Base-by-base conservation (phyloP, 257 asterid genomes). In the Datura wrightii region DNA sequence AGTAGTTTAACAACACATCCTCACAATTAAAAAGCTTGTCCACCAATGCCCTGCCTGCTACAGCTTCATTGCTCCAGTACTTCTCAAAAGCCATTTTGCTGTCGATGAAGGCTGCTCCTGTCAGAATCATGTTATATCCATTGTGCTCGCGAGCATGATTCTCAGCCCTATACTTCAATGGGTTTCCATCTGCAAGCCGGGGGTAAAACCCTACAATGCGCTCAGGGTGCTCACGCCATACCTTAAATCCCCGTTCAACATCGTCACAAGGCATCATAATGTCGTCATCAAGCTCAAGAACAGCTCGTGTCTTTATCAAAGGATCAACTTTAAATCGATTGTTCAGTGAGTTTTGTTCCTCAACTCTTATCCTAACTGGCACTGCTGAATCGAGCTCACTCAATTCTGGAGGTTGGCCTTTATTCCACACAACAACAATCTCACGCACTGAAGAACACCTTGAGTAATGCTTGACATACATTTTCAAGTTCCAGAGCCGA, bases 231-330 rank as follows among this genome's bases (percentile, higher is more conserved):
- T 92, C 94, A 0, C 99, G 93, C 98, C 99, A 97, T 6, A 92
- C 95, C 87, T 85, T 88, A 70, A 97, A 97, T 9, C 99, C 99
- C 1, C 97, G 92, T 82, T 97, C 99, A 37, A 97, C 46, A 60
- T 97, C 99, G 36, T 97, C 95, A n/a, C 99, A 97, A 0, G 91
- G 84, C 99, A 97, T 95, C 98, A 95, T 94, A 72, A 97, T 97
- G 84, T 95, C 99, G 9, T 97, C 99, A 18, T 97, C 99, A 1
- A 97, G 97, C 92, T 97, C 97, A 19, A 97, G 95, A 79, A 95
- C 97, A 0, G 92, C 97, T 7, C 96, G 95, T 1, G 98, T 97
- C 83, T 84, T 89, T 79, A 97, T 95, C 85, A 62, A n/a, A 0
- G 97, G 96, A 82, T 95, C 99, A 54, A 86, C 60, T 70, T 86